A percentile compares a stretch with the other conserved stretches of the same genome.
phyloP scores from a whole-genome alignment of 495 filamentous ascomycete species.

The Friedmanniomyces endolithicus region DNA sequence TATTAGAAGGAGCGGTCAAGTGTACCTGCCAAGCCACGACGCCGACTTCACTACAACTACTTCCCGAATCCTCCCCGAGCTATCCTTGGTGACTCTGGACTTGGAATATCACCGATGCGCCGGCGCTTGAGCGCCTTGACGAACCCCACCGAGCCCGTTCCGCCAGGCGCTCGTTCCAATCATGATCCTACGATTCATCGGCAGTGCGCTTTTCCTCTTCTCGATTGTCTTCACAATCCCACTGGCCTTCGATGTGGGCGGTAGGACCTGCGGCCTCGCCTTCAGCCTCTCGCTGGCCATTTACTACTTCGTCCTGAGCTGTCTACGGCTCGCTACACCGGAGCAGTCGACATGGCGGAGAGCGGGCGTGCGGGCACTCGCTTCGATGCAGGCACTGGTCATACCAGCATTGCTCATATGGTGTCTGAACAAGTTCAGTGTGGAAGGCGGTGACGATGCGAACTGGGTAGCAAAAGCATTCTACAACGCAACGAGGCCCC shows the following conservation, averaged over 20 bases:
- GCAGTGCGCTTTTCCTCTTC: slow-evolving; percentile 59
- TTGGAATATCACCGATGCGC: not conserved
- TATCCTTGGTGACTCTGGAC: not conserved
- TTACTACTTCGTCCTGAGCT: slow-evolving; percentile 83
- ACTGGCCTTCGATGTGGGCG: slow-evolving; percentile 93
- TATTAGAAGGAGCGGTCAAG: no score
- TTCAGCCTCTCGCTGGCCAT: slow-evolving; percentile 74
- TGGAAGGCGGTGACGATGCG: slow-evolving; percentile 57
- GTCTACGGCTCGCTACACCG: slow-evolving; percentile 70
- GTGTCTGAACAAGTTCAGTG: slow-evolving; percentile 84
- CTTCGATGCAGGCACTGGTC: slow-evolving; percentile 67
- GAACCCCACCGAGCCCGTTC: not conserved
- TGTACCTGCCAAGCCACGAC: no score
- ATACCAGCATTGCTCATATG: slow-evolving; percentile 81
- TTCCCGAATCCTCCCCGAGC: not conserved
- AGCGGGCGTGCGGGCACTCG: slow-evolving; percentile 49
- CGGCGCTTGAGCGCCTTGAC: not conserved
- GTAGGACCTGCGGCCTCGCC: slow-evolving; percentile 81
- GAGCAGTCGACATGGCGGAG: slow-evolving; percentile 60
- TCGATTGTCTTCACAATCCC: slow-evolving; percentile 87
- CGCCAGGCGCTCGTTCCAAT: not conserved
- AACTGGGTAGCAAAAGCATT: slow-evolving; percentile 76
- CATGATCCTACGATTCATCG: slow-evolving; percentile 28
- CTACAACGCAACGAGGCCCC: slow-evolving; percentile 45
- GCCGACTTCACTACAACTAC: no score